Conservation (phyloP, 257 asterid genomes). For the Ophiorrhiza pumila region DNA sequence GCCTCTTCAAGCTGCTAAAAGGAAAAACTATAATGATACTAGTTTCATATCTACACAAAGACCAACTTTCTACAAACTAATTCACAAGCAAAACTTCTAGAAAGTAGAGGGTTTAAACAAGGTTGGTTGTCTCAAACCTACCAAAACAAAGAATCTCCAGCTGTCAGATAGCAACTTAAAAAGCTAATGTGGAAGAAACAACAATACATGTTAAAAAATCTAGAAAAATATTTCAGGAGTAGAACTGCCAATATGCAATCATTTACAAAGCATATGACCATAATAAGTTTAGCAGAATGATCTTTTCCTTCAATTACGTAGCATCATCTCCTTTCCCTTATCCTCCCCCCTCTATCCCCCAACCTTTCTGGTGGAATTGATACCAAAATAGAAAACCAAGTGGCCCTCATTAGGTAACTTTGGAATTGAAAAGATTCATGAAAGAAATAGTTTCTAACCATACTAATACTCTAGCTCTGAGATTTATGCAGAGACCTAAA, state of each 20-base stretch:
- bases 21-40: not conserved
- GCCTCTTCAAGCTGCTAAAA: conserved; percentile 87
- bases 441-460: not conserved
- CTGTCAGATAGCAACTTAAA: not conserved
- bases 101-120: not conserved
- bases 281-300: not conserved
- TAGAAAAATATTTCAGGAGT: not conserved
- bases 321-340: not conserved
- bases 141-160: not conserved
- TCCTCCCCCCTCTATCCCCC: not conserved
- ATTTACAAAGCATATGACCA: not conserved
- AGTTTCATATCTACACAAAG: not conserved
- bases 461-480: no score
- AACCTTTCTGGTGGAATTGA: not conserved
- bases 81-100: not conserved
- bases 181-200: not conserved
- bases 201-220: not conserved
- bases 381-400: not conserved
- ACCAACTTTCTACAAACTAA: not conserved
- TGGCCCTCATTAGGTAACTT: not conserved
- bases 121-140: not conserved
- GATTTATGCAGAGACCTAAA: not conserved
- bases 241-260: not conserved
- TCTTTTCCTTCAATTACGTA: not conserved
- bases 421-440: not conserved